Conservation (phyloP, 2,329 filamentous ascomycete genomes). For the Nemania sp. region DNA sequence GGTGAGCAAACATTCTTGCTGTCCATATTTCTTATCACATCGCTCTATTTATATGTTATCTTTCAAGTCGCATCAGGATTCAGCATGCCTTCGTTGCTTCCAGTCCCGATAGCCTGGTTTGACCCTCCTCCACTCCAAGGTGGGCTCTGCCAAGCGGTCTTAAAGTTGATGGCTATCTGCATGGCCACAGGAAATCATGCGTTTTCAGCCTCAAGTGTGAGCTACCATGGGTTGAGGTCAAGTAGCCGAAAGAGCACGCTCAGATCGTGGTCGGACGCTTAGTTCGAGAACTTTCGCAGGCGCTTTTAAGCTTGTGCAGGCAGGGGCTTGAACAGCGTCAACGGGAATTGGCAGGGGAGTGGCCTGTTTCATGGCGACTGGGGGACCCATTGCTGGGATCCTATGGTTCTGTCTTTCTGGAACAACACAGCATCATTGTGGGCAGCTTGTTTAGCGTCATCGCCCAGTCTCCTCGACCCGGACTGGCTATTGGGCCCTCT, state of each 20-base stretch:
- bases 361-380: conserved; percentile 56
- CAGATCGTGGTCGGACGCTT: conserved; percentile 24
- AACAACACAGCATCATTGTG: conserved; percentile 10
- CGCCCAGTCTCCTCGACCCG: conserved; percentile 15
- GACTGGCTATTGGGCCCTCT: background rate
- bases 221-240: conserved; percentile 26
- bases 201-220: conserved; percentile 30
- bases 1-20: no score
- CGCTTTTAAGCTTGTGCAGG: conserved; percentile 50
- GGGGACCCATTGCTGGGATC: conserved; percentile 29
- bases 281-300: conserved; percentile 48
- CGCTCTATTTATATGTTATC: background rate
- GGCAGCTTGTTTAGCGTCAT: conserved; percentile 14
- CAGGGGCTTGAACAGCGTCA: conserved; percentile 42
- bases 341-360: conserved; percentile 52
- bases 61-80: no score
- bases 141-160: conserved; percentile 24
- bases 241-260: conserved; percentile 20
- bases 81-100: background rate
- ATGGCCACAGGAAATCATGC: conserved; percentile 16
- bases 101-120: conserved; percentile 8
- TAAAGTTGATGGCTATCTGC: conserved; percentile 24
- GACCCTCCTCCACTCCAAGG: conserved; percentile 4
- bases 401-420: conserved; percentile 7
- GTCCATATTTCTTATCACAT: conserved; percentile 32